phyloP scores from a whole-genome alignment of 768 basidiomycete species.

The Sporobolomyces roseus region DNA sequence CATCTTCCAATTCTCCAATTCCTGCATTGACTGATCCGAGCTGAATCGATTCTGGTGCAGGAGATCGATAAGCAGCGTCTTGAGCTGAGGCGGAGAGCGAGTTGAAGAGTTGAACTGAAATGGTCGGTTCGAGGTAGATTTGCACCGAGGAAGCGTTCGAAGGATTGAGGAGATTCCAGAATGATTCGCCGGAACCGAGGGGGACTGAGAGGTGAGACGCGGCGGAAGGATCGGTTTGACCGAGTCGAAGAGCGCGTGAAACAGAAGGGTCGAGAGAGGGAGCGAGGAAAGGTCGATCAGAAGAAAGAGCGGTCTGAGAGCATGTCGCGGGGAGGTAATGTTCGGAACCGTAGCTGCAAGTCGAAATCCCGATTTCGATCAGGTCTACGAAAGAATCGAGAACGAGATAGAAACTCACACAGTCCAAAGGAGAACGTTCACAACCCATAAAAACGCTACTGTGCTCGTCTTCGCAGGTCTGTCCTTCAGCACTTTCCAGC shows the following conservation, averaged over 20 bases:
- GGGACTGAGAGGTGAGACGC: slow-evolving; percentile 51
- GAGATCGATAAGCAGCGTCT: background rate
- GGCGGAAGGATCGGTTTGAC: slow-evolving; percentile 46
- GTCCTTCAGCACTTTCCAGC: slow-evolving; percentile 15
- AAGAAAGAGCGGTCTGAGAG: slow-evolving; percentile 37
- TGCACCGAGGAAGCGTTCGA: slow-evolving; percentile 63
- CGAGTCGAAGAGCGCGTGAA: slow-evolving; percentile 13
- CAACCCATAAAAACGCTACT: slow-evolving; percentile 33
- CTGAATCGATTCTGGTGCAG: slow-evolving; percentile 4
- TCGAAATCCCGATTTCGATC: too few relatives aligned
- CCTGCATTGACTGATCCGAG: background rate
- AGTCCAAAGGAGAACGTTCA: slow-evolving; percentile 32
- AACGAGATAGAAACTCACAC: background rate
- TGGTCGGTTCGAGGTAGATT: slow-evolving; percentile 73
- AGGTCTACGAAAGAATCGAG: too few relatives aligned
- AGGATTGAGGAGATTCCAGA: slow-evolving; percentile 78
- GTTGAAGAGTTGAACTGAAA: slow-evolving; percentile 63
- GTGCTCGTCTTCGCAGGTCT: slow-evolving; percentile 38
- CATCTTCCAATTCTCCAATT: background rate
- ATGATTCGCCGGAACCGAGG: slow-evolving; percentile 46
- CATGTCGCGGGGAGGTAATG: slow-evolving; percentile 43
- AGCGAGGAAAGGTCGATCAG: slow-evolving; percentile 37
- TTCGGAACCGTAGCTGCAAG: slow-evolving; percentile 41
- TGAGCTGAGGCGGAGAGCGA: slow-evolving; percentile 21
- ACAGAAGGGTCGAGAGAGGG: slow-evolving; percentile 26